A percentile compares a stretch with the other conserved stretches of the same genome.
phyloP scores from a whole-genome alignment of 2,329 filamentous ascomycete genomes.

The Thermoascus crustaceus region DNA sequence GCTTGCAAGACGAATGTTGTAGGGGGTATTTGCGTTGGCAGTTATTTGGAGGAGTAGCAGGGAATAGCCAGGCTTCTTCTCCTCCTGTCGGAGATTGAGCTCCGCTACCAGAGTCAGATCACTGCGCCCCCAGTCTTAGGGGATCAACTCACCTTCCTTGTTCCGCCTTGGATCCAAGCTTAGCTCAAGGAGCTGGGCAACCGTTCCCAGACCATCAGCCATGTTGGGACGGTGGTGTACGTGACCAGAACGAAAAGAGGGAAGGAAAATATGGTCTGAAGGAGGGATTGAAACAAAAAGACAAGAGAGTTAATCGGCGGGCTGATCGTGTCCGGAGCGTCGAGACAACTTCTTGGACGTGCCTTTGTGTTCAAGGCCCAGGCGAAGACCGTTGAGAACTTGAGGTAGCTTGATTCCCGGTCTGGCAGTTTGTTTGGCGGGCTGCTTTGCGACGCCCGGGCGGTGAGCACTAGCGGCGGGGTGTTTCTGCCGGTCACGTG shows the following conservation, averaged over 20 bases:
- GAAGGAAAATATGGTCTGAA: conserved; percentile 2
- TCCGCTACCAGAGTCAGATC: conserved; percentile 55
- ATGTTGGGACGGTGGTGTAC: conserved; percentile 38
- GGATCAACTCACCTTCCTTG: conserved; percentile 64
- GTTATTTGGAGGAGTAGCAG: conserved; percentile 84
- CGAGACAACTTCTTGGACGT: not conserved
- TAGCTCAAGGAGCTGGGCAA: conserved; percentile 80
- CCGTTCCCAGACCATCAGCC: conserved; percentile 52
- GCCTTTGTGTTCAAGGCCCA: conserved; percentile 1
- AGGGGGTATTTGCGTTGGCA: conserved; percentile 61
- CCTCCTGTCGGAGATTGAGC: conserved; percentile 65
- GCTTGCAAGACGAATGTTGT: conserved; percentile 75
- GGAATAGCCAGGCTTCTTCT: conserved; percentile 79
- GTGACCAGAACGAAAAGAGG: conserved; percentile 6
- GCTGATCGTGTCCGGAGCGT: conserved; percentile 16
- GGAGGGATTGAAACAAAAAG: not conserved
- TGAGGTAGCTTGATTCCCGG: conserved; percentile 21
- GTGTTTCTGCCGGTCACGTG: conserved; percentile 20
- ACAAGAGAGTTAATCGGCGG: not conserved
- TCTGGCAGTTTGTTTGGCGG: conserved; percentile 27
- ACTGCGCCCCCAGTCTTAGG: not conserved
- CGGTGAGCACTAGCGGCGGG: conserved; percentile 19
- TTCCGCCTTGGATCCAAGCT: conserved; percentile 82
- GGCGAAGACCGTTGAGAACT: conserved; percentile 5
- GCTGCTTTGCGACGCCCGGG: conserved; percentile 19